Evolutionary conservation across 1,284 basidiomycete species (phyloP).

Genomic region (Cryptococcus floricola): DNA sequence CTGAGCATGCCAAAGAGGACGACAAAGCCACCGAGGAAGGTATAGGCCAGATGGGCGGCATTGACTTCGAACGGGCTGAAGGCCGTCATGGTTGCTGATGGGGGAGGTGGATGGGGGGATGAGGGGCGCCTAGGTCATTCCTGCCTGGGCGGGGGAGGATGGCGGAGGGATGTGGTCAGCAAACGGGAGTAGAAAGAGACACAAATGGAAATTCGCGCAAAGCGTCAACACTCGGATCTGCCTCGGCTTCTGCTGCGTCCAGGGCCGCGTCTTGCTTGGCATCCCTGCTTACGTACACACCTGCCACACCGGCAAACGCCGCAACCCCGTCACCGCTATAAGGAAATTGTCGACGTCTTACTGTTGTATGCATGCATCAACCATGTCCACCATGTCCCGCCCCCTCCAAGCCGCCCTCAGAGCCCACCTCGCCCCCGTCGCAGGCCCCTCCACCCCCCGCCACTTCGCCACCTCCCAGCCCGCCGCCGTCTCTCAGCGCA

Average conservation of each 20-base stretch:
- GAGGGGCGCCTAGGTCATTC: neutral
- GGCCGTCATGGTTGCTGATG: constrained; percentile 16
- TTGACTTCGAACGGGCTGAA: constrained; percentile 49
- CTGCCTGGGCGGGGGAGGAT: neutral
- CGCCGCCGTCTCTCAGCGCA: constrained; percentile 13
- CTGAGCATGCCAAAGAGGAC: constrained; percentile 81
- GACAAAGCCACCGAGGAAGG: constrained; percentile 76
- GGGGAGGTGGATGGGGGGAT: neutral
- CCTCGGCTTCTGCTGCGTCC: neutral
- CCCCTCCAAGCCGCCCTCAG: constrained; percentile 3
- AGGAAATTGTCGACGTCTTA: neutral
- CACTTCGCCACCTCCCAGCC: constrained; percentile 29
- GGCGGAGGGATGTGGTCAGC: neutral
- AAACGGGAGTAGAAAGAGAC: neutral
- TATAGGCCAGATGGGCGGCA: constrained; percentile 59
- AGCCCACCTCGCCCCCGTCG: neutral
- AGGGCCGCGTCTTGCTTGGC: neutral
- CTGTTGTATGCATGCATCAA: neutral
- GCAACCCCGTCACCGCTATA: neutral
- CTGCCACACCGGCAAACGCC: neutral
- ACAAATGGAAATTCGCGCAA: neutral
- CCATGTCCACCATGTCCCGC: constrained; percentile 7
- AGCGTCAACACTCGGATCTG: neutral
- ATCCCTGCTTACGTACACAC: neutral
- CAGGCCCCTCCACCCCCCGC: constrained; percentile 2